Evolutionary conservation across 2,329 filamentous ascomycete genomes (phyloP), one percentile per base, ranked within the genome.

Genomic region (Coleophoma eucalyptorum): DNA sequence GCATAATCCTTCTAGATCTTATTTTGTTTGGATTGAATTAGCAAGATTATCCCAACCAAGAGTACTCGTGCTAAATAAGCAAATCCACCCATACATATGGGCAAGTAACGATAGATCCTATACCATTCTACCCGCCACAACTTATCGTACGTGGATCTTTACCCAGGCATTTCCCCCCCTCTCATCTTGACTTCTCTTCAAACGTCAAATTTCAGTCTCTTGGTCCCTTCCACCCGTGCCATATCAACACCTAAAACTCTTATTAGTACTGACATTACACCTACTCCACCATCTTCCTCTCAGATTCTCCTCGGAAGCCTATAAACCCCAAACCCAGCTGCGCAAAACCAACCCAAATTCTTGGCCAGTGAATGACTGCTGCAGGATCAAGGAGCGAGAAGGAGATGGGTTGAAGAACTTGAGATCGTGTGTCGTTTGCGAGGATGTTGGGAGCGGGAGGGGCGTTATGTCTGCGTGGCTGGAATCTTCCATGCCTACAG

Each of bases 251-350:
- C 45, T 66, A 61, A 83, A 83, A 64, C 82, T 73, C 65, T 81
- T 83, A 21, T 73, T 76, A 12, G 86, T 89, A 59, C 83, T 86
- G 3, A 88, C 81, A 65, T 89, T 89, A 35, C 86, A 64, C 53
- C 83, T 72, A 54, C 78, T 84, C 86, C 85, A 89, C 50, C 69
- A 71, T 54, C 62, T 72, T 1, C 79, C 73, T 4, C 62, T 63
- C 59, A 64, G 53, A 83, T 72, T 54, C 78, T 83, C 86, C 85
- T 89, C 50, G 69, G 71, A 54, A 62, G 72, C 1, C 79, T 73
- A 4, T 62, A 62, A 59, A 64, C 26, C 10, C 26, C 26, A 2
- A 2, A 26, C 26, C 26, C 26, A 5, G 3, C 6, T 8, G 6
- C 10, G 63, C 50, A 78, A 69, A 46, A 67, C 72, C 50, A 60